Evolutionary conservation across 2,329 filamentous ascomycete genomes (phyloP).

Genomic region (Penicillium sumatraense): DNA sequence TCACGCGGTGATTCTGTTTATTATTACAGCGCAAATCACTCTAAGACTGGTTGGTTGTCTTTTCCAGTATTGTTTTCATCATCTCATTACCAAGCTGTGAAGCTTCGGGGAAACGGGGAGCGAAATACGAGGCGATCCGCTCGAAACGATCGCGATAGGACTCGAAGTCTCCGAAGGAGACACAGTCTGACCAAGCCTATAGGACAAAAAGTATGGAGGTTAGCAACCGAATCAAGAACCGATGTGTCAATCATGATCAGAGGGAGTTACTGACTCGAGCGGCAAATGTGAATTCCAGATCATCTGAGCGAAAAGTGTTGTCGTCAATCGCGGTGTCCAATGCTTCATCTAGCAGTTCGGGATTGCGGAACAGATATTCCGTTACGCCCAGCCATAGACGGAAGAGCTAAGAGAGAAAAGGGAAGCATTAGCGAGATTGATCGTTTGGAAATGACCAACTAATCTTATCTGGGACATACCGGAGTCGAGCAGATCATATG

Average conservation of each 20-base stretch:
- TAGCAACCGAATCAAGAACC: not conserved
- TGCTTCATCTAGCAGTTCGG: constrained; percentile 78
- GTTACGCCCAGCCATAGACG: constrained; percentile 96
- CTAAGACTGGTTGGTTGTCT: constrained; percentile 53
- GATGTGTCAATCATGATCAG: not conserved
- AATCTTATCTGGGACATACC: constrained; percentile 48
- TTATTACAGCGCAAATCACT: not conserved
- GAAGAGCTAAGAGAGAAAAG: constrained; percentile 82
- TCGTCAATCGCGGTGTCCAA: constrained; percentile 87
- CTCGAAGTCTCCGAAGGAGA: constrained; percentile 88
- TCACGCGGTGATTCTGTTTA: constrained; percentile 4
- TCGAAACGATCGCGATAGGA: constrained; percentile 91
- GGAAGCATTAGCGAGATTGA: constrained; percentile 4
- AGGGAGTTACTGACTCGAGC: constrained; percentile 63
- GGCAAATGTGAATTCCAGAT: constrained; percentile 97
- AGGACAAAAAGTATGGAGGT: not conserved
- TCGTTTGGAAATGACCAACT: not conserved
- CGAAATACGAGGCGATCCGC: constrained; percentile 87
- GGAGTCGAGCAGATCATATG: constrained; percentile 99
- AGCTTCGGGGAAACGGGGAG: constrained; percentile 85
- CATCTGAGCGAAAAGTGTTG: constrained; percentile 89
- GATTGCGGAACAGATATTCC: constrained; percentile 90
- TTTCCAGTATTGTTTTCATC: constrained; percentile 93
- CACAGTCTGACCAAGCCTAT: constrained; percentile 90
- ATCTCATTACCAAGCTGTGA: constrained; percentile 90